Conservation (phyloP, 2,329 filamentous ascomycete genomes). For the Beauveria sp. region DNA sequence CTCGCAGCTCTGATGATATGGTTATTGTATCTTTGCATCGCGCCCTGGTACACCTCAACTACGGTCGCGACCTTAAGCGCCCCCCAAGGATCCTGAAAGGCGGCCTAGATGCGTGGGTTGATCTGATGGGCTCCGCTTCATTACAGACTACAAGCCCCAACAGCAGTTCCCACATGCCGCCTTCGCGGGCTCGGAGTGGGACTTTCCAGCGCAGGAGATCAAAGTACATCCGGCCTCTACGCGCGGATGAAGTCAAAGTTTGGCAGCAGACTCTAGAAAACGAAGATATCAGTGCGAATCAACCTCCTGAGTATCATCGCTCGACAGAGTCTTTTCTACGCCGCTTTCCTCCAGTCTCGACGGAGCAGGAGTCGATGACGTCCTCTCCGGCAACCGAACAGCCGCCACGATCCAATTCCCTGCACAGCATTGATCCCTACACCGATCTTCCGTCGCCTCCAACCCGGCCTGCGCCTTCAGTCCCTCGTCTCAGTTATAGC, state of each 20-base stretch:
- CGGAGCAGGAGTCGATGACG: conserved; percentile 54
- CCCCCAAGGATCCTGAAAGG: conserved; percentile 73
- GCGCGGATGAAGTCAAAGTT: conserved; percentile 69
- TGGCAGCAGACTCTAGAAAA: conserved; percentile 73
- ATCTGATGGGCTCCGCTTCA: conserved; percentile 67
- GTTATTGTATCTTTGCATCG: conserved; percentile 68
- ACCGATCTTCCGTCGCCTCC: conserved; percentile 50
- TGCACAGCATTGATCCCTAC: conserved; percentile 32
- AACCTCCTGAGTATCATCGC: conserved; percentile 50
- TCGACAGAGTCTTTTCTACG: conserved; percentile 79
- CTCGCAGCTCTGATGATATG: conserved; percentile 32
- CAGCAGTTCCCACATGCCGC: background rate
- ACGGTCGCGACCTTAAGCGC: conserved; percentile 63
- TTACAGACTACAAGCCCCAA: conserved; percentile 35
- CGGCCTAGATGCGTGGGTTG: conserved; percentile 79
- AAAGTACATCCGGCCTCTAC: conserved; percentile 58
- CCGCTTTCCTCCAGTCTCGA: conserved; percentile 65
- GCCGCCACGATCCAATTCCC: conserved; percentile 20
- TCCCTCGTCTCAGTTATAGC: conserved; percentile 68
- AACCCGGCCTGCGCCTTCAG: conserved; percentile 57
- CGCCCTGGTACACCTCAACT: conserved; percentile 78
- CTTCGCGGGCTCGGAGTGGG: conserved; percentile 26
- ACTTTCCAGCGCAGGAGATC: conserved; percentile 29
- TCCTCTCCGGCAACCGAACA: conserved; percentile 26
- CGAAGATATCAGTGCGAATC: conserved; percentile 47